Conservation (phyloP, 139 green algal genomes). For the Spirogloea muscicola region DNA sequence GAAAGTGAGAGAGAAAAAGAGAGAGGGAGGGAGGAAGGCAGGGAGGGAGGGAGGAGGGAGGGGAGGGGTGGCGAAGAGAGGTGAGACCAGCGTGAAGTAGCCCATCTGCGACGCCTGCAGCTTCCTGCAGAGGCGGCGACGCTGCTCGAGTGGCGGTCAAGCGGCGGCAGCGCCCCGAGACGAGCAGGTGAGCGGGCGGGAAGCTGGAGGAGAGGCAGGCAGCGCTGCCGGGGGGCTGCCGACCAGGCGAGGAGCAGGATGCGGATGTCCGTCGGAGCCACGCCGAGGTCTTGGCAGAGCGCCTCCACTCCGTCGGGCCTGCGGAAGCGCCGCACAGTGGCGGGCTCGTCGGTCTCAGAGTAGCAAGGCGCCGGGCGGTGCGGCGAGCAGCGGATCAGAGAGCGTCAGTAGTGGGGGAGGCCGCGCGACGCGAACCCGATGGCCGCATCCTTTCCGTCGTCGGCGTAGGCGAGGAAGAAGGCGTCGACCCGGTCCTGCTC, state of each 20-base stretch:
- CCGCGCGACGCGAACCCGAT: too few species aligned
- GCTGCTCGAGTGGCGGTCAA: neutral
- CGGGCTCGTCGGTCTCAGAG: too few species aligned
- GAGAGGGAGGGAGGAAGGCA: too few species aligned
- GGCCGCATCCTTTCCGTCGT: too few species aligned
- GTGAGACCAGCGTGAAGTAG: conserved; percentile 49
- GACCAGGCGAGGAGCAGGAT: conserved; percentile 58
- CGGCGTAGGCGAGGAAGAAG: too few species aligned
- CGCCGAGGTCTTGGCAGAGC: conserved; percentile 57
- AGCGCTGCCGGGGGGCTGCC: neutral
- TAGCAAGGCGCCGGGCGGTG: too few species aligned
- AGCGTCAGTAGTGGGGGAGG: too few species aligned
- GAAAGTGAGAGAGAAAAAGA: too few species aligned
- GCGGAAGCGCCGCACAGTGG: too few species aligned
- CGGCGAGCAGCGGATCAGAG: too few species aligned
- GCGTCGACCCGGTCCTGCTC: too few species aligned
- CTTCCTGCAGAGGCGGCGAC: conserved; percentile 38
- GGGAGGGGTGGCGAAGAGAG: neutral
- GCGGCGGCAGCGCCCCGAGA: neutral
- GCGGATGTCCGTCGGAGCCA: conserved; percentile 53
- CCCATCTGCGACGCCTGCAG: conserved; percentile 58
- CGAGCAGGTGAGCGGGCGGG: neutral
- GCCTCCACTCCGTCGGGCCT: conserved; percentile 55
- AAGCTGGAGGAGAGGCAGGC: neutral
- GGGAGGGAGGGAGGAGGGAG: neutral